Base-by-base conservation (phyloP, 164 flowering plant species). In the Tetracentron sinense region DNA sequence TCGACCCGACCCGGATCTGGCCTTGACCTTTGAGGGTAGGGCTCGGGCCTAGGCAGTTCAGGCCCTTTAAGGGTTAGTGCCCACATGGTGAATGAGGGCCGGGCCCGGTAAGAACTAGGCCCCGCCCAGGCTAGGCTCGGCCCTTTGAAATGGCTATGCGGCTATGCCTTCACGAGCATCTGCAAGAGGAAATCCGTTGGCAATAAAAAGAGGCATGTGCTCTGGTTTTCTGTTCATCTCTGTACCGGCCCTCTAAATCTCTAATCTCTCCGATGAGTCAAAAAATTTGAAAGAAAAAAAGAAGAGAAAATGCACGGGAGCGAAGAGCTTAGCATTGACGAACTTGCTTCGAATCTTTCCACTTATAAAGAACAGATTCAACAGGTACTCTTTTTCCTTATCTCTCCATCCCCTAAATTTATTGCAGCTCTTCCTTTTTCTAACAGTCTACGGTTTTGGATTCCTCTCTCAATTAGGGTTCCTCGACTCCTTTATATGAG, bases 251-350 rank as follows among this genome's bases (percentile, higher is more conserved):
- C n/a, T 0, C 47, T 10, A 11, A 17, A 11, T 42, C 47, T 0
- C 15, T 0, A 0, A 42, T 17, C 47, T 42, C 47, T 42, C 47
- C 16, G 47, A 42, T n/a, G n/a, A n/a, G n/a, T n/a, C n/a, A 33
- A 33, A 33, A 33, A 33, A 4, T 33, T 33, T 33, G 4, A 33
- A 8, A 12, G 44, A 10, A 22, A 51, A 23, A 51, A 51, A 11
- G 27, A 22, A 6, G 2, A 58, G 22, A 47, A 63, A 6, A 64
- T 72, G 77, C 66, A 77, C 61, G 79, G 80, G 50, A 83, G 71
- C 14, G 92, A 86, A 52, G 84, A 83, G 58, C 71, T 86, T 15
- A 83, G 81, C 84, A 75, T 84, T 0, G 76, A 73, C 20, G 90
- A 83, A 65, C 77, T 85, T 46, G 79, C 81, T 51, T 77, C 85